Base-by-base conservation (phyloP, 2,329 filamentous ascomycete species). In the Exophiala phaeomuriformis region DNA sequence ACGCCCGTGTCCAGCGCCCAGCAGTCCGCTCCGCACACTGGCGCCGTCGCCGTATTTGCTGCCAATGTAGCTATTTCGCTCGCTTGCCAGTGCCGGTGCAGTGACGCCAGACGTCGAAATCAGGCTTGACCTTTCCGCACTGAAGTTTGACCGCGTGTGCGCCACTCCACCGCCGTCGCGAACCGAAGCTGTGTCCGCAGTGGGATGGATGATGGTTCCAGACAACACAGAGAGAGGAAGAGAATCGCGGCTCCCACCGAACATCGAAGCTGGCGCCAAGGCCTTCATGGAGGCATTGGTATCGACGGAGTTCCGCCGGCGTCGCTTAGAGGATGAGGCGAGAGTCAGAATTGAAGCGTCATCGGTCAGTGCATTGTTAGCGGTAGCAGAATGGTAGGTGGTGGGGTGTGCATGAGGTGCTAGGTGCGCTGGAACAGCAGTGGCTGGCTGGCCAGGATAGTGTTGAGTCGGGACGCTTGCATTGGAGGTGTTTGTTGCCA, bases 21-120 rank as follows among this genome's bases (percentile, higher is more conserved):
- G 68, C 1, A 85, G 72, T 0, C 87, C 88, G 67, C 88, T 95
- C 50, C 88, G 80, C 31, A 94, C 75, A 65, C 89, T 95, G 6
- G 83, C 82, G 1, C 81, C 86, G 61, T 95, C 88, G 3, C 78
- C 81, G 19, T 66, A 69, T 57, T 75, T 75, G 64, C 75, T 80
- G 55, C 82, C 81, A 65, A 95, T 91, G 58, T 86, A 80, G 69
- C 88, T 94, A 67, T 86, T 91, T 46, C 90, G 79, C 64, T 95
- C 90, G 53, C 85, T 85, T 4, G 80, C 75, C 5, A 88, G 70
- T 8, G 81, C 79, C 4, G 84, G 83, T 1, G 79, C 79, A 10
- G 53, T 59, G 3, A 82, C 75, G 9, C 86, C 86, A 0, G 85
- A 84, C 0, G 83, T 78, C 0, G 86, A 90, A 71, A 95, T 95